A percentile compares a stretch with the other conserved stretches of the same genome.
phyloP scores from a whole-genome alignment of 331 rosid genomes.

The Dryas integrifolia region DNA sequence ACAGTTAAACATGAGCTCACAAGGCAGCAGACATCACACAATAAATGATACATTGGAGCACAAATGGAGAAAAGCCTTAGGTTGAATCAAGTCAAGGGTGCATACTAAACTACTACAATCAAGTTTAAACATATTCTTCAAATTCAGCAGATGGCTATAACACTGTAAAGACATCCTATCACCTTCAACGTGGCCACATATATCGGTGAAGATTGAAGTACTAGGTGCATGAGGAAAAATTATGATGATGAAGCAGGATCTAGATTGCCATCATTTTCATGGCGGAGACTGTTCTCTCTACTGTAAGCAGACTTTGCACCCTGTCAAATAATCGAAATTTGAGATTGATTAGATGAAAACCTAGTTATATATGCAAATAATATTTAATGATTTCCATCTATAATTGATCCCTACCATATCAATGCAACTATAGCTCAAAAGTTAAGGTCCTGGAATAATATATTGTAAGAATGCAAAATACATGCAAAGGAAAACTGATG shows the following conservation, averaged over 20 bases:
- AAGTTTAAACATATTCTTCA: neutral
- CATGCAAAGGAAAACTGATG: constrained; percentile 14
- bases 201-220: constrained; percentile 8
- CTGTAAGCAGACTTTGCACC: constrained; percentile 68
- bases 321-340: constrained; percentile 36
- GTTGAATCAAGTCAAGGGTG: neutral
- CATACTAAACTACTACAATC: constrained; percentile 8
- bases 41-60: neutral
- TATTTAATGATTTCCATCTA: neutral
- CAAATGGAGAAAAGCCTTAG: neutral
- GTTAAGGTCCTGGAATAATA: neutral
- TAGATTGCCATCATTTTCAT: constrained; percentile 32
- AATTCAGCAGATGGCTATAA: neutral
- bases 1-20: neutral
- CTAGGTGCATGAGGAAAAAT: constrained; percentile 15
- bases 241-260: constrained; percentile 49
- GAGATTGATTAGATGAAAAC: neutral
- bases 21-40: neutral
- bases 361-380: neutral
- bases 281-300: constrained; percentile 85
- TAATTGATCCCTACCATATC: neutral
- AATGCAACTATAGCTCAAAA: neutral
- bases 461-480: neutral
- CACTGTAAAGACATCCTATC: neutral
- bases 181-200: neutral